Percentiles rank a stretch among this genome's conserved stretches.
Evolutionary conservation across 2,329 filamentous ascomycete species (phyloP).

Genomic region (Claviceps citrina): DNA sequence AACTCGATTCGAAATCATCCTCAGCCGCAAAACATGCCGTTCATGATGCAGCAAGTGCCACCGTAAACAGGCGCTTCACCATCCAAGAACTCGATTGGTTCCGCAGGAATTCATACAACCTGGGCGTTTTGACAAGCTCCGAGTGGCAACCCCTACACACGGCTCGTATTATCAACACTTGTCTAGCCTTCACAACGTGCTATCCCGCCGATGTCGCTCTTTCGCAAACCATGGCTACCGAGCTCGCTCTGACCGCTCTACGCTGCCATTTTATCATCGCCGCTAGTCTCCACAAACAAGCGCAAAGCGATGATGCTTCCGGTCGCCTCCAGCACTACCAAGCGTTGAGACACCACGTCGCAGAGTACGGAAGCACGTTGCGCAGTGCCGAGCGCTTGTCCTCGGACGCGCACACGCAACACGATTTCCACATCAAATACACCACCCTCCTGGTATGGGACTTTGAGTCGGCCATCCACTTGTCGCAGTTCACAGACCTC

Average conservation of each 20-base stretch:
- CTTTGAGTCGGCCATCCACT: slow-evolving; percentile 55
- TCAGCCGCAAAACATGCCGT: slow-evolving; percentile 17
- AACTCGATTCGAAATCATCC: slow-evolving; percentile 4
- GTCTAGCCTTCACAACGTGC: slow-evolving; percentile 33
- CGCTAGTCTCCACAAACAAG: slow-evolving; percentile 16
- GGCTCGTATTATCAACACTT: slow-evolving; percentile 39
- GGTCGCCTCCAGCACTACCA: slow-evolving; percentile 48
- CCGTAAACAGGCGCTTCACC: slow-evolving; percentile 38
- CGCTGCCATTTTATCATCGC: slow-evolving; percentile 57
- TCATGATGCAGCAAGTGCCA: slow-evolving; percentile 21
- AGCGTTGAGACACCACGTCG: slow-evolving; percentile 42
- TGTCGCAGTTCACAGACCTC: slow-evolving; percentile 55
- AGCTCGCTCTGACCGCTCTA: slow-evolving; percentile 31
- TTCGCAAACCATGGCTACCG: neutral
- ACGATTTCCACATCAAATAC: slow-evolving; percentile 46
- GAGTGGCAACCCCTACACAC: slow-evolving; percentile 38
- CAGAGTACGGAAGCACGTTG: slow-evolving; percentile 8
- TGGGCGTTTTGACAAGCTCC: slow-evolving; percentile 47
- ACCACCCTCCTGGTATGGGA: slow-evolving; percentile 58
- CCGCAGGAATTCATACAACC: slow-evolving; percentile 65
- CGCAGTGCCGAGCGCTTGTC: neutral
- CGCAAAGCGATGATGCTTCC: slow-evolving; percentile 9
- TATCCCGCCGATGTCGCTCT: slow-evolving; percentile 28
- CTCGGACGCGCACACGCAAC: slow-evolving; percentile 26
- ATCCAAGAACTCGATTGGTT: slow-evolving; percentile 67